Percentiles rank a stretch among this genome's conserved stretches.
Evolutionary conservation across 306 rosid species (phyloP).

Genomic region (Neltuma alba): DNA sequence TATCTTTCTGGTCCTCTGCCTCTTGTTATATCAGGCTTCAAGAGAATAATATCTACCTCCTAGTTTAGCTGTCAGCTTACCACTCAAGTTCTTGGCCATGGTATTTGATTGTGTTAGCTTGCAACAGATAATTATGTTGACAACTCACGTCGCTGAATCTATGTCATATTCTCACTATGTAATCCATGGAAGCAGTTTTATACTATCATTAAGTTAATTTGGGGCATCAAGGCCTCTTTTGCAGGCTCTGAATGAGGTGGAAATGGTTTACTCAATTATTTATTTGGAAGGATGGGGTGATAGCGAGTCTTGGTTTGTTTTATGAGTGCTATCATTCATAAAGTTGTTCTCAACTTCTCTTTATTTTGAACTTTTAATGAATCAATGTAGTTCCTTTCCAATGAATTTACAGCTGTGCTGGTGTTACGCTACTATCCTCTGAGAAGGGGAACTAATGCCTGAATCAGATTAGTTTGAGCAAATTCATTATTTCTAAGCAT

Average conservation of each 20-base stretch:
- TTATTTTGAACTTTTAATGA: background rate
- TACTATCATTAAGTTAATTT: background rate
- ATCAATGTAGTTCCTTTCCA: background rate
- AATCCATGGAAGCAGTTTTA: background rate
- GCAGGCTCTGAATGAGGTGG: background rate
- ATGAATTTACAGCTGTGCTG: background rate
- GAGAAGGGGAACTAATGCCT: background rate
- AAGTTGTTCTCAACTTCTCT: background rate
- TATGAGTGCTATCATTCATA: background rate
- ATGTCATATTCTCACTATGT: background rate
- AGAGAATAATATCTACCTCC: background rate
- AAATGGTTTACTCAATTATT: conserved; percentile 2
- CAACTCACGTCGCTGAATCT: background rate
- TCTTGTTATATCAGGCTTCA: background rate
- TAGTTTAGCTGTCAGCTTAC: background rate
- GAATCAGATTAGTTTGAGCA: conserved; percentile 13
- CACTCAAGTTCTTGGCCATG: background rate
- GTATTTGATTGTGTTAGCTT: background rate
- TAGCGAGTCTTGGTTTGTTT: background rate
- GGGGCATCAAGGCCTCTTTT: background rate
- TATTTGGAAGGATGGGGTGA: conserved; percentile 6
- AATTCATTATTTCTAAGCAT: background rate
- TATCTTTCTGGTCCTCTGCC: background rate
- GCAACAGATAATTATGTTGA: background rate
- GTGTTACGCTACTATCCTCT: background rate